These are phyloP conservation scores for Trametes cingulata DNA, from an alignment of 768 basidiomycete genomes.

Conservation along the genomic window DNA sequence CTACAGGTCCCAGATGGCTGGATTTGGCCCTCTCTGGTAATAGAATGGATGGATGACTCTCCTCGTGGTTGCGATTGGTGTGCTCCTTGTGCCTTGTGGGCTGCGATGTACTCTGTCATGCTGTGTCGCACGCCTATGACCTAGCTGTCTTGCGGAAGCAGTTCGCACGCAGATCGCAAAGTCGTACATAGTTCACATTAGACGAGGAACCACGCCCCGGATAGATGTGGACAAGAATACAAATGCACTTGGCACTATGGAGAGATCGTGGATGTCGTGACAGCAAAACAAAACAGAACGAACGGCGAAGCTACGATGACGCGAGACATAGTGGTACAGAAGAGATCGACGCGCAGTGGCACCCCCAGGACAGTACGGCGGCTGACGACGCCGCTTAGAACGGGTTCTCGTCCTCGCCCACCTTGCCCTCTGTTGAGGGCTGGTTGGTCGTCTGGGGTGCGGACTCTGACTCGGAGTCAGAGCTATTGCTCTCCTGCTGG, in stretches of 20 bases:
- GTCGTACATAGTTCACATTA: slow-evolving; percentile 5
- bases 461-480: slow-evolving; percentile 34
- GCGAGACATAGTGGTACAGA: slow-evolving; percentile 16
- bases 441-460: slow-evolving; percentile 33
- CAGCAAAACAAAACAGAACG: slow-evolving; percentile 24
- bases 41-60: not conserved
- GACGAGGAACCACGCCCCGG: slow-evolving; percentile 23
- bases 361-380: not conserved
- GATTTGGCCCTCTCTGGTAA: slow-evolving; percentile 3
- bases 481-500: slow-evolving; percentile 35
- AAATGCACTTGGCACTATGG: slow-evolving; percentile 20
- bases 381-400: slow-evolving; percentile 41
- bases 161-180: not conserved
- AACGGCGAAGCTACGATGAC: slow-evolving; percentile 15
- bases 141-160: no score
- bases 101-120: no score
- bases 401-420: slow-evolving; percentile 66
- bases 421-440: slow-evolving; percentile 35
- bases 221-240: slow-evolving; percentile 17
- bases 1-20: slow-evolving; percentile 1
- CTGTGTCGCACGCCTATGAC: no score
- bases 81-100: no score
- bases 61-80: not conserved
- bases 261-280: slow-evolving; percentile 20
- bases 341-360: slow-evolving; percentile 7